These are phyloP conservation scores for Leccinellum luteum DNA, from an alignment of 768 basidiomycete species.

Conservation along the genomic window DNA sequence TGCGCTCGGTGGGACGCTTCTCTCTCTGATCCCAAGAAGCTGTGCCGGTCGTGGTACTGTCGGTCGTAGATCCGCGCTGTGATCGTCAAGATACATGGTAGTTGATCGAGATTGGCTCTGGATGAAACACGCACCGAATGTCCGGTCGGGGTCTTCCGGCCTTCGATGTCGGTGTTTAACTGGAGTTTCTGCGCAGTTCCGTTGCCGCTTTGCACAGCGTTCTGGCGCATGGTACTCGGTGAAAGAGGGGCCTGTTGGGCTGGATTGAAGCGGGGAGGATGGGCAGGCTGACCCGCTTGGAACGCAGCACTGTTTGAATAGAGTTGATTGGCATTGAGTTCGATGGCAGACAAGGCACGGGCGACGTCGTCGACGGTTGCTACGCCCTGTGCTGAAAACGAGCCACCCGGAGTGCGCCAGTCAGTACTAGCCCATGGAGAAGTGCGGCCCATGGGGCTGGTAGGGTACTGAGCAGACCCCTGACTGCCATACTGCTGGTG, in stretches of 20 bases:
- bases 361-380: slow-evolving; percentile 70
- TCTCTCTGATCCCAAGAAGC: slow-evolving; percentile 68
- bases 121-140: slow-evolving; percentile 53
- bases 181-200: slow-evolving; percentile 49
- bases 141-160: slow-evolving; percentile 57
- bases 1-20: slow-evolving; percentile 49
- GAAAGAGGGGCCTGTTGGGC: slow-evolving; percentile 40
- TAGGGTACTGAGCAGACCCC: slow-evolving; percentile 38
- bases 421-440: slow-evolving; percentile 66
- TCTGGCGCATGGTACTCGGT: slow-evolving; percentile 37
- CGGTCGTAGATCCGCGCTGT: slow-evolving; percentile 33
- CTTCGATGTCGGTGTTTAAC: slow-evolving; percentile 62
- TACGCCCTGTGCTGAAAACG: slow-evolving; percentile 27
- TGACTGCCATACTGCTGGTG: slow-evolving; percentile 38
- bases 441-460: slow-evolving; percentile 58
- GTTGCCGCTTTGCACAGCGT: slow-evolving; percentile 37
- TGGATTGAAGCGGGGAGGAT: slow-evolving; percentile 69
- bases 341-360: slow-evolving; percentile 67
- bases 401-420: slow-evolving; percentile 50
- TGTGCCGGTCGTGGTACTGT: slow-evolving; percentile 34
- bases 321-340: slow-evolving; percentile 42
- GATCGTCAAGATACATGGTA: slow-evolving; percentile 30
- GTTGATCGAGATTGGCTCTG: slow-evolving; percentile 37
- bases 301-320: slow-evolving; percentile 29
- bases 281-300: slow-evolving; percentile 51